These are phyloP conservation scores for Amanita brunnescens DNA, from an alignment of 768 basidiomycete species.

Conservation along the genomic window DNA sequence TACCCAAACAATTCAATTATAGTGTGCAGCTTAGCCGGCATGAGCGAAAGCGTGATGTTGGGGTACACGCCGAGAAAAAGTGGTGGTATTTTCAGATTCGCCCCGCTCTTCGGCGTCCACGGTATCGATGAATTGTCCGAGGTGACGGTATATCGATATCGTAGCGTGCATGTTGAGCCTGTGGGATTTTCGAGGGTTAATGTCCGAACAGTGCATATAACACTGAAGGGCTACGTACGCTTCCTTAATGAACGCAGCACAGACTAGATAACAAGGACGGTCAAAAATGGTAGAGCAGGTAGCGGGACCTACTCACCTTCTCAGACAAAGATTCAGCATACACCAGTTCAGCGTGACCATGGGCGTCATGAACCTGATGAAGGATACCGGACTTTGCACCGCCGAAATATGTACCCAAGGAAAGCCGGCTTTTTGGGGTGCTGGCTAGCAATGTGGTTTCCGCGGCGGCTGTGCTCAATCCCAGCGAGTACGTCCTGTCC, in stretches of 20 bases:
- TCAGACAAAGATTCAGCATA: constrained; percentile 77
- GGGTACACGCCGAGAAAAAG: constrained; percentile 86
- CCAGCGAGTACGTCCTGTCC: constrained; percentile 65
- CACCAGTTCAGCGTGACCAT: constrained; percentile 84
- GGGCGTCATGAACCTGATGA: constrained; percentile 67
- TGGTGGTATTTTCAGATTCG: constrained; percentile 35
- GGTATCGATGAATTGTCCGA: constrained; percentile 68
- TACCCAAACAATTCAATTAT: constrained; percentile 89
- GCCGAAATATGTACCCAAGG: constrained; percentile 59
- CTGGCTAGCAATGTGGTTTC: constrained; percentile 59
- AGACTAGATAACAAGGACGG: constrained; percentile 40
- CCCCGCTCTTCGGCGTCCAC: constrained; percentile 47
- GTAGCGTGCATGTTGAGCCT: constrained; percentile 90
- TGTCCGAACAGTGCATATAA: not conserved
- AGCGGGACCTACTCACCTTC: constrained; percentile 28
- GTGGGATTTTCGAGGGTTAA: not conserved
- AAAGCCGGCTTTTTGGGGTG: constrained; percentile 72
- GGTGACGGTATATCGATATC: constrained; percentile 71
- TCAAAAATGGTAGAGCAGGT: no score
- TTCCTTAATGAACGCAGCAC: constrained; percentile 87
- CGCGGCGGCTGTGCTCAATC: constrained; percentile 67
- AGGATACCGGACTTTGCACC: constrained; percentile 41
- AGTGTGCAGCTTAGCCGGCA: constrained; percentile 74
- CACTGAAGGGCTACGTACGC: constrained; percentile 57
- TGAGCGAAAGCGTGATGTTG: constrained; percentile 72